Evolutionary conservation across 495 filamentous ascomycete genomes (phyloP).

Genomic region (Lasiosphaeria ovina): DNA sequence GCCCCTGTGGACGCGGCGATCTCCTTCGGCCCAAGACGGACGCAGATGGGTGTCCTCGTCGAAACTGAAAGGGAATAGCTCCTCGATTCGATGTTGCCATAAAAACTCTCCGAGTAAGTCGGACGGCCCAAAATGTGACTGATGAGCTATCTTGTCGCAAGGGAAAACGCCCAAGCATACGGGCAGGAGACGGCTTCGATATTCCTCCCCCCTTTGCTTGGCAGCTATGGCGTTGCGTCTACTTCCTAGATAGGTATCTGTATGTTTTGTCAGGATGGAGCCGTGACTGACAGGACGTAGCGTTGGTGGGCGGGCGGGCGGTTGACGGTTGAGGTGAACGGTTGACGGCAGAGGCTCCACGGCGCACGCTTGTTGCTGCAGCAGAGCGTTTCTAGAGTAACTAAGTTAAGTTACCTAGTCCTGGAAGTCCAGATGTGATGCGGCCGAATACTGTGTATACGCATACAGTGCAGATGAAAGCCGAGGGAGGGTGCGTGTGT

Average conservation of each 20-base stretch:
- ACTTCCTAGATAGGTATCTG: neutral
- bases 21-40: slow-evolving; percentile 9
- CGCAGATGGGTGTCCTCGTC: neutral
- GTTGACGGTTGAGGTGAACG: too few relatives aligned
- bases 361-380: too few relatives aligned
- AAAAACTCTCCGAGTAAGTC: slow-evolving; percentile 9
- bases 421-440: too few relatives aligned
- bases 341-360: too few relatives aligned
- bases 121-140: slow-evolving; percentile 6
- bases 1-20: slow-evolving; percentile 16
- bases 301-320: too few relatives aligned
- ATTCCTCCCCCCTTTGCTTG: neutral
- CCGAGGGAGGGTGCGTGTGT: neutral
- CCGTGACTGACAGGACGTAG: neutral
- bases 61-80: slow-evolving; percentile 15
- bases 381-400: too few relatives aligned
- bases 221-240: neutral
- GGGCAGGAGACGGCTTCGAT: neutral
- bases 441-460: too few relatives aligned
- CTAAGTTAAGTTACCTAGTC: too few relatives aligned
- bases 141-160: slow-evolving; percentile 6
- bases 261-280: neutral
- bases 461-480: neutral
- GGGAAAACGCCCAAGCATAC: slow-evolving; percentile 1
- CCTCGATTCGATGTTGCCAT: slow-evolving; percentile 1